phyloP scores from a whole-genome alignment of 2,329 filamentous ascomycete species.

The Xenoacremonium recifei region DNA sequence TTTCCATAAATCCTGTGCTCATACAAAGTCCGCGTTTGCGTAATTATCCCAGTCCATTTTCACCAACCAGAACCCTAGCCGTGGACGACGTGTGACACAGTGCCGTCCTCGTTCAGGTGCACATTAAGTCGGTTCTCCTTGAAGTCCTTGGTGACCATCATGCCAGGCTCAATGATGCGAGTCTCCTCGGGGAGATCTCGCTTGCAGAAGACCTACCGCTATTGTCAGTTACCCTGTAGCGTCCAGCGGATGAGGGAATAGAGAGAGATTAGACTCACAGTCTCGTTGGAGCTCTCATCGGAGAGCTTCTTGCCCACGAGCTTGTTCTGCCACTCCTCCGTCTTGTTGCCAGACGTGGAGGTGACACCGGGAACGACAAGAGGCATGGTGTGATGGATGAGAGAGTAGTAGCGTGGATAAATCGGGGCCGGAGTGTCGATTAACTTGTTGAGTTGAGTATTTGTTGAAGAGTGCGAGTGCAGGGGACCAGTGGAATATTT shows the following conservation, averaged over 20 bases:
- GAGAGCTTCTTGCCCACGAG: conserved; percentile 62
- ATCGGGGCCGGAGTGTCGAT: too few species aligned
- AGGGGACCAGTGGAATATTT: too few species aligned
- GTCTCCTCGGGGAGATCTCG: conserved; percentile 55
- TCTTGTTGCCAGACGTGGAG: conserved; percentile 43
- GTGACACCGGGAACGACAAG: conserved; percentile 62
- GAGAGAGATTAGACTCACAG: conserved; percentile 38
- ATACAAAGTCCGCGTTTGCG: too few species aligned
- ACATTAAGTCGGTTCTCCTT: conserved; percentile 56
- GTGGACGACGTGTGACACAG: conserved; percentile 57
- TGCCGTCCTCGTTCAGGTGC: conserved; percentile 58
- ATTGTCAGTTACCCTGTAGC: conserved; percentile 4
- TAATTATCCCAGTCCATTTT: too few species aligned
- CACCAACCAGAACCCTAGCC: too few species aligned
- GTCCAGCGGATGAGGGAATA: neutral
- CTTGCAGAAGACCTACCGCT: conserved; percentile 56
- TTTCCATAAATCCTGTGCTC: too few species aligned
- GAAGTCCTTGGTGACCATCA: conserved; percentile 59
- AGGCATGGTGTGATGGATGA: conserved; percentile 51
- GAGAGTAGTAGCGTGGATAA: too few species aligned
- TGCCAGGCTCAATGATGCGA: conserved; percentile 56
- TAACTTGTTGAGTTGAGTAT: too few species aligned
- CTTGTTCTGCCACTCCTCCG: conserved; percentile 60
- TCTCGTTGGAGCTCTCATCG: conserved; percentile 46
- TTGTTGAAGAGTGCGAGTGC: too few species aligned